These are phyloP conservation scores for Flaveria brownii DNA, from an alignment of 129 eudicot species.

Conservation along the genomic window DNA sequence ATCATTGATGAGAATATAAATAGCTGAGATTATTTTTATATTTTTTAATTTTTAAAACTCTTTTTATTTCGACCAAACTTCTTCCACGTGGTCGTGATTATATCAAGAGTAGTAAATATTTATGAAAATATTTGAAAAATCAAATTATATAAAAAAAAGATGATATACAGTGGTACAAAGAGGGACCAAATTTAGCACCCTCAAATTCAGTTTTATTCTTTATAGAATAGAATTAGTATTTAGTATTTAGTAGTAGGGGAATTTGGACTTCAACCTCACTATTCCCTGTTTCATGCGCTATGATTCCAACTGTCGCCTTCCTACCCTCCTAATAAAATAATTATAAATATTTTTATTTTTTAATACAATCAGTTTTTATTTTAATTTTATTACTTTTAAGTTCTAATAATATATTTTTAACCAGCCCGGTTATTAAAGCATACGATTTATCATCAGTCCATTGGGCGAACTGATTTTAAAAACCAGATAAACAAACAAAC, in stretches of 20 bases:
- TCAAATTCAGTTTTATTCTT: conserved; percentile 4
- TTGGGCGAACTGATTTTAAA: too few relatives aligned
- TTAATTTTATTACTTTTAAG: background rate
- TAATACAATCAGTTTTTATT: background rate
- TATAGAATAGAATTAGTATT: background rate
- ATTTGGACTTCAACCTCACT: conserved; percentile 27
- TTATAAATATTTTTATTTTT: background rate
- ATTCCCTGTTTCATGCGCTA: conserved; percentile 29
- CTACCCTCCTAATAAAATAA: background rate
- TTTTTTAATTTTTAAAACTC: too few relatives aligned
- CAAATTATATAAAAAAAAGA: too few relatives aligned
- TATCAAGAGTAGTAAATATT: too few relatives aligned
- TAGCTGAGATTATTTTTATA: too few relatives aligned
- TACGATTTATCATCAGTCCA: too few relatives aligned
- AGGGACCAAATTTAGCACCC: background rate
- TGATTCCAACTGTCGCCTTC: conserved; percentile 31
- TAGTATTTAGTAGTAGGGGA: background rate
- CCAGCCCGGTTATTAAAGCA: too few relatives aligned
- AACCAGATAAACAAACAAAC: too few relatives aligned
- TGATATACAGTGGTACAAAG: background rate
- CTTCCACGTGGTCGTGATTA: too few relatives aligned
- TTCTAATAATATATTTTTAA: background rate
- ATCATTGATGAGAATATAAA: too few relatives aligned
- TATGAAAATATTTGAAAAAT: too few relatives aligned
- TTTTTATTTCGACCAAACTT: too few relatives aligned